Evolutionary conservation across 1,284 basidiomycete genomes (phyloP).

Genomic region (Cyathus pygmaeus): DNA sequence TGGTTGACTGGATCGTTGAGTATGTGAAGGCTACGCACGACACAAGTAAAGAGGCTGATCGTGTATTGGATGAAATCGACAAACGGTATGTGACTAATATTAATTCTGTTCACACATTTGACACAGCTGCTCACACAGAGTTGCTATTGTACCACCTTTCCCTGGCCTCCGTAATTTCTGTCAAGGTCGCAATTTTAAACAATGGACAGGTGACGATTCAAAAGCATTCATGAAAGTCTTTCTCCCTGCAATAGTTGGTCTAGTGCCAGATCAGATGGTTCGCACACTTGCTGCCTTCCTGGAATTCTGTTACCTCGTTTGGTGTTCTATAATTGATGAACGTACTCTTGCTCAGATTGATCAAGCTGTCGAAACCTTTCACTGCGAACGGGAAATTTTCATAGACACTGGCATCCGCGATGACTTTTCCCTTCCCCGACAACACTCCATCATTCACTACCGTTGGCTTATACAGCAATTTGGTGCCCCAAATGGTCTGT

Average conservation of each 20-base stretch:
- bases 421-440: constrained; percentile 3
- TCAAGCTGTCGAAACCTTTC: constrained; percentile 29
- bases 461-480: constrained; percentile 16
- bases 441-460: constrained; percentile 29
- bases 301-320: constrained; percentile 42
- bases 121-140: constrained; percentile 5
- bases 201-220: constrained; percentile 23
- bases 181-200: constrained; percentile 21
- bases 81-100: constrained; percentile 17
- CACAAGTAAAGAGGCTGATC: constrained; percentile 9
- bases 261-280: constrained; percentile 23
- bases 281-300: constrained; percentile 26
- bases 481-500: constrained; percentile 31
- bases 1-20: constrained; percentile 45
- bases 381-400: constrained; percentile 37
- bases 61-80: constrained; percentile 45
- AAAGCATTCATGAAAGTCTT: constrained; percentile 23
- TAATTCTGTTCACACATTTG: constrained; percentile 1
- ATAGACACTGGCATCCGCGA: neutral
- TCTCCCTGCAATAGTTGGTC: constrained; percentile 27
- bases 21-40: constrained; percentile 32
- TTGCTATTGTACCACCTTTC: constrained; percentile 13
- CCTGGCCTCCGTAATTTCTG: constrained; percentile 12
- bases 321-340: constrained; percentile 21
- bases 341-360: constrained; percentile 28